Conservation (phyloP, 75 land plant species). For the Selaginella tamariscina region DNA sequence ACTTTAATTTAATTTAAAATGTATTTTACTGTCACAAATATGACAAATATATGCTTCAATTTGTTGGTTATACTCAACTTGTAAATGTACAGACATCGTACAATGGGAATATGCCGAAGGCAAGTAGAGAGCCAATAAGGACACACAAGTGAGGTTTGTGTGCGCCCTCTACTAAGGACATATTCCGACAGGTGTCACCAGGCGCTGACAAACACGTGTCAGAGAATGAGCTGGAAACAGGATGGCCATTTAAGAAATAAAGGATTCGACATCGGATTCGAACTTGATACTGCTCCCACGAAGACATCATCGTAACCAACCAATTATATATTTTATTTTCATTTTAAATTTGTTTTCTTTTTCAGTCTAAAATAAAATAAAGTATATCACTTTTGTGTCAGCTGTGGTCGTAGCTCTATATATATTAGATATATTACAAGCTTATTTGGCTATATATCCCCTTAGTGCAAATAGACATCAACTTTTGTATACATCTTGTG, state of each 20-base stretch:
- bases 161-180: background rate
- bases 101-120: background rate
- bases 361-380: too few species aligned
- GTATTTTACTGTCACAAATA: background rate
- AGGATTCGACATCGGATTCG: background rate
- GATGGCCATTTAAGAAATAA: background rate
- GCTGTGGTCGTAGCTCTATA: too few species aligned
- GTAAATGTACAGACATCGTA: background rate
- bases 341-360: too few species aligned
- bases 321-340: too few species aligned
- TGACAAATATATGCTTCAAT: background rate
- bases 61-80: background rate
- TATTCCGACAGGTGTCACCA: background rate
- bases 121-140: background rate
- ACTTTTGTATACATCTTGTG: too few species aligned
- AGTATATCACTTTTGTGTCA: too few species aligned
- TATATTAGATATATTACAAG: too few species aligned
- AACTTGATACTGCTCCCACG: background rate
- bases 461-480: too few species aligned
- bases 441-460: too few species aligned
- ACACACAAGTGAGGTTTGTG: background rate
- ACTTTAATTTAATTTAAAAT: background rate
- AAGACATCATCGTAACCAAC: too few species aligned
- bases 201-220: slow-evolving; percentile 4
- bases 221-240: background rate